Percentiles rank a stretch among this genome's conserved stretches.
These are phyloP conservation scores for Epichloe uncinata DNA, from an alignment of 2,329 filamentous ascomycete species.

Conservation along the genomic window DNA sequence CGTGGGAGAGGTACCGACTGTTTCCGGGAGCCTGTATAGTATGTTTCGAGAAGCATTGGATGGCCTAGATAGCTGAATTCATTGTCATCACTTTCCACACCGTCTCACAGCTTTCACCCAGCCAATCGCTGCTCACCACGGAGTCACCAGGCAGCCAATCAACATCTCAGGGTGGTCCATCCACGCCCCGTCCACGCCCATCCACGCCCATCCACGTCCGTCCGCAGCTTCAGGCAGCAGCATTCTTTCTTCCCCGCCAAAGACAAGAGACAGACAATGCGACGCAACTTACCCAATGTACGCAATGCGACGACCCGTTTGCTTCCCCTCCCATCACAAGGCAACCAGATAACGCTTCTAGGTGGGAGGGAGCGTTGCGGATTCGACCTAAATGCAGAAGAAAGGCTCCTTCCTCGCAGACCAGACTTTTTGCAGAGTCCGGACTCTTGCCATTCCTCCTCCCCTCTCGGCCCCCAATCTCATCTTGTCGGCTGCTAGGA, in stretches of 20 bases:
- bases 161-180: background rate
- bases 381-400: background rate
- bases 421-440: background rate
- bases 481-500: background rate
- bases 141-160: background rate
- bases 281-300: background rate
- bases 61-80: too few relatives aligned
- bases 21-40: too few relatives aligned
- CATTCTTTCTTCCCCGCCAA: constrained; percentile 5
- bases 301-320: background rate
- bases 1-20: too few relatives aligned
- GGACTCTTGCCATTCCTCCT: background rate
- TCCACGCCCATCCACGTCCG: background rate
- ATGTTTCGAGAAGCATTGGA: too few relatives aligned
- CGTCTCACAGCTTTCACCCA: background rate
- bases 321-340: constrained; percentile 3
- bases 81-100: too few relatives aligned
- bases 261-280: background rate
- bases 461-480: background rate
- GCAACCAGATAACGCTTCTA: constrained; percentile 4
- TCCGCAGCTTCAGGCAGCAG: constrained; percentile 8
- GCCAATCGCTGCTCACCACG: background rate
- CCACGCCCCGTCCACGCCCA: background rate
- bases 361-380: background rate
- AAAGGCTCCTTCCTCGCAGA: too few relatives aligned